Base-by-base conservation (phyloP, 306 rosid species). In the Prunus padus region DNA sequence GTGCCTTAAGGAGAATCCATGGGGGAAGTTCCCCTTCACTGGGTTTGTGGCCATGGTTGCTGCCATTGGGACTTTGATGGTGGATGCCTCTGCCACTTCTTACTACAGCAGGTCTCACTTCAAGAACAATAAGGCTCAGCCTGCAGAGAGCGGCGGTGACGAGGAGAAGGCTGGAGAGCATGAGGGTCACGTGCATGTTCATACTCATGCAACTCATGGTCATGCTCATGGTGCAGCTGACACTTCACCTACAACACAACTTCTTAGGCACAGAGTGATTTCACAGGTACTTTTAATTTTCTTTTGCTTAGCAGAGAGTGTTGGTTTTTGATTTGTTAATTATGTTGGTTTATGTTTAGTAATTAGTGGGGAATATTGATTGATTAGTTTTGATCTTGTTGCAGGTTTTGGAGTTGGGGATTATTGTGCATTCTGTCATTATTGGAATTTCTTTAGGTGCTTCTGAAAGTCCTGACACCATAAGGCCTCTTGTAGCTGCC, bases 41-140 rank as follows among this genome's bases (percentile, higher is more conserved):
- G 98, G 98, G 0, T 93, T 93, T 3, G 92, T 91, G 11, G 97
- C 98, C 0, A 93, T 93, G 98, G 63, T 86, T 69, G 77, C 96
- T 0, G 90, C 96, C 0, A 93, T 91, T 47, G 94, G 81, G 0
- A 89, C 98, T 11, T 78, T 91, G 8, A 89, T 93, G 97, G 73
- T 93, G 12, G 98, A 93, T 37, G 65, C 96, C 5, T 84, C 76
- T 47, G 98, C 97, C 0, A 91, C 96, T 3, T 79, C 89, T 25
- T 91, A 89, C 59, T 91, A 76, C 47, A 79, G 61, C 1, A 85
- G 80, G 0, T 50, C 70, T 0, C 86, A 84, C 44, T 72, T 71
- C 1, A 61, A 37, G 1, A 45, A n/a, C 18, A 80, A 65, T 0
- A 75, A 2, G 8, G 37, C 67, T 1, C 83, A 61, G 47, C 13